Base-by-base conservation (phyloP, 2,329 filamentous ascomycete genomes). In the Daldinia sp. region DNA sequence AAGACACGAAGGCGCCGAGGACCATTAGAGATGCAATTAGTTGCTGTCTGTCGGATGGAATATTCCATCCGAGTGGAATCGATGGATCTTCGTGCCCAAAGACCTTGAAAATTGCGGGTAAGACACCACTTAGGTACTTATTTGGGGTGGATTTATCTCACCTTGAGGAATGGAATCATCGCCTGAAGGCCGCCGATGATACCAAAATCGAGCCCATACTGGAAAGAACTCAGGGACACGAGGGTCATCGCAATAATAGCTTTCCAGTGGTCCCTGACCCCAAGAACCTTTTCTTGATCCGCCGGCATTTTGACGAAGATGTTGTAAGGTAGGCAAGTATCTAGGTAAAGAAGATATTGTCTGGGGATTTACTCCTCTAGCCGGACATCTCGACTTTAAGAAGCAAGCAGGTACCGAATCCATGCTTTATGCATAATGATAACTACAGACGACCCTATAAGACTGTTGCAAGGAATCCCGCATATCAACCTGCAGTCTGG, bases 21-120 rank as follows among this genome's bases (percentile, higher is more conserved):
- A 79, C 80, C 79, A 83, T 80, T 10, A 82, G 73, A 3, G 80
- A 82, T 4, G 80, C 79, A 60, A 82, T 83, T 21, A 83, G 76
- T 66, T 82, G 81, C 61, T 83, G 80, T 2, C 78, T 74, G 4
- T 75, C 74, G 15, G 79, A 75, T 4, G 74, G 71, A 17, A 75
- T 72, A 39, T 75, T 74, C 61, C 70, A 75, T 2, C 71, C 72
- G 3, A 73, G 49, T 1, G 68, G 61, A 8, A 58, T 68, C 17
- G 64, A 67, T 7, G 71, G 67, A n/a, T 71, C 71, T 37, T 61
- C 43, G 13, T 67, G 23, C 4, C 73, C 73, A 39, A 74, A 75
- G 2, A 74, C 67, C 72, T 74, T 61, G 7, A 43, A 35, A 15
- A 10, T 4, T 11, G 30, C 8, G 41, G 15, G 48, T 69, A 7